Percentiles rank a stretch among this genome's conserved stretches.
These are phyloP conservation scores for Stemphylium lycopersici DNA, from an alignment of 2,329 filamentous ascomycete species.

Conservation along the genomic window DNA sequence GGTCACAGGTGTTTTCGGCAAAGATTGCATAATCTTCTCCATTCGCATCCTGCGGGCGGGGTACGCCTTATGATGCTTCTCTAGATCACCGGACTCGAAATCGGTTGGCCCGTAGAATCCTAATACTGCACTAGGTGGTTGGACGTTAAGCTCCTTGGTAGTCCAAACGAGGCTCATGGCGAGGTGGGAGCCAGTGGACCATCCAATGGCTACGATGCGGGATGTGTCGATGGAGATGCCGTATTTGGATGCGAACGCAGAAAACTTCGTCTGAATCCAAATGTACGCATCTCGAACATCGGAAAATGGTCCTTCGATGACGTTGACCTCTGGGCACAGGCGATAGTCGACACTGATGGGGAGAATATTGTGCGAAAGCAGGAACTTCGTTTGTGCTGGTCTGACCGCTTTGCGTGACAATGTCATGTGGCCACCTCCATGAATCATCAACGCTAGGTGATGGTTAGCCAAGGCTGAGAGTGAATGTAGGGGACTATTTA, in stretches of 20 bases:
- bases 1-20: background rate
- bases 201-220: constrained; percentile 6
- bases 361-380: constrained; percentile 52
- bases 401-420: constrained; percentile 50
- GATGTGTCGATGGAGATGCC: constrained; percentile 2
- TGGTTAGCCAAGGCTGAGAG: constrained; percentile 9
- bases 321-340: constrained; percentile 56
- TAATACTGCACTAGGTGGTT: constrained; percentile 2
- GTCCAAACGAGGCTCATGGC: constrained; percentile 11
- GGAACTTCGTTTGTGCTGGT: constrained; percentile 45
- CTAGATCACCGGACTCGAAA: constrained; percentile 5
- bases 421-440: constrained; percentile 54
- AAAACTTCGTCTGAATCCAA: constrained; percentile 8
- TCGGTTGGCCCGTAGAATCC: constrained; percentile 8
- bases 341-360: constrained; percentile 59
- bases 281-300: constrained; percentile 50
- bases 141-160: background rate
- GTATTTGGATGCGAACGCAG: background rate
- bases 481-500: background rate
- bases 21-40: constrained; percentile 8
- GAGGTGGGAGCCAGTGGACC: constrained; percentile 6
- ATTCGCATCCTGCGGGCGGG: constrained; percentile 8
- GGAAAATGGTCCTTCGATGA: constrained; percentile 55
- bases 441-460: constrained; percentile 52
- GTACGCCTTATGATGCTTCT: background rate